Evolutionary conservation across 192 early-diverging fungal genomes (phyloP).

Genomic region (Coemansia sp.): DNA sequence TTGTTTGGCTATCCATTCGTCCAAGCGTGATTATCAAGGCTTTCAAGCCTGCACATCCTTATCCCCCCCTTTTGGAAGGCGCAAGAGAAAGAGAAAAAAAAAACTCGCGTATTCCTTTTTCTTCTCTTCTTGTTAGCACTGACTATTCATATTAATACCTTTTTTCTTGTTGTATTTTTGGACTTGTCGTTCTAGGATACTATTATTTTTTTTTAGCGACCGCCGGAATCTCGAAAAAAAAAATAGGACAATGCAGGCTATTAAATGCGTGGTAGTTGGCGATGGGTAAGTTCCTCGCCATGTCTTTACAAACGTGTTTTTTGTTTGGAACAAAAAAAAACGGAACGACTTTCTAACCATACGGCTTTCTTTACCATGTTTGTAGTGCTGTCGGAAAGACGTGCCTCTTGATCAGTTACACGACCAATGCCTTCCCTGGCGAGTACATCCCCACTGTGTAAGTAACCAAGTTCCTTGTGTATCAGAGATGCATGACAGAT

Average conservation of each 20-base stretch:
- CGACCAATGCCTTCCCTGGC: constrained; percentile 99
- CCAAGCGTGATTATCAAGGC: constrained; percentile 5
- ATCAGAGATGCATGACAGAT: not conserved
- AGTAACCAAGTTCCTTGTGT: constrained; percentile 31
- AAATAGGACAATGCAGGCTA: constrained; percentile 71
- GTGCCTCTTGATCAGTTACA: constrained; percentile 96
- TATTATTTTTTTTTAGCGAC: not conserved
- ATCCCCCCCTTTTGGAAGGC: constrained; percentile 19
- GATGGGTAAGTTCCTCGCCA: constrained; percentile 66
- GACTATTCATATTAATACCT: constrained; percentile 11
- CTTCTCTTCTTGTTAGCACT: constrained; percentile 8
- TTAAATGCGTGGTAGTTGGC: constrained; percentile 87
- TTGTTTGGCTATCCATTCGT: constrained; percentile 16
- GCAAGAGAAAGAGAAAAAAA: constrained; percentile 2
- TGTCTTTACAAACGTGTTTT: not conserved
- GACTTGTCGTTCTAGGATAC: constrained; percentile 46
- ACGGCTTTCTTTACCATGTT: not conserved
- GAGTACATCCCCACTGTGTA: constrained; percentile 99
- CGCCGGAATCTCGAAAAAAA: constrained; percentile 14
- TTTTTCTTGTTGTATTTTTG: constrained; percentile 55
- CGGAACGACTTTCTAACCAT: not conserved
- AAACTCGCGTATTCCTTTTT: constrained; percentile 10
- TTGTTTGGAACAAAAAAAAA: not conserved
- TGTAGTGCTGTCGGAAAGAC: constrained; percentile 92
- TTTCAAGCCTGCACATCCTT: constrained; percentile 11